Conservation (phyloP, 345 rosid species). For the Dimocarpus longan region DNA sequence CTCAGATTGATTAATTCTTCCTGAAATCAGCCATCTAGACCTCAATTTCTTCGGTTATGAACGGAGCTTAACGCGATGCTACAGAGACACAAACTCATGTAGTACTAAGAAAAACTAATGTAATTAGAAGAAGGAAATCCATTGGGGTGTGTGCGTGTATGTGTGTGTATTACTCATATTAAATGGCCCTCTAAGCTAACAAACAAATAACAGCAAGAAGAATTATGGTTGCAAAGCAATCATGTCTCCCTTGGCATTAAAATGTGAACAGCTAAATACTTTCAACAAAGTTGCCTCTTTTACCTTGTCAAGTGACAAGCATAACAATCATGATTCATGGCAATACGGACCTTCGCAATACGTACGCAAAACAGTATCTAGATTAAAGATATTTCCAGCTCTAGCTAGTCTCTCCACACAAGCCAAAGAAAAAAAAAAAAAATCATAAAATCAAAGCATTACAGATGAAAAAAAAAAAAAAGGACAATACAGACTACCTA, state of each 20-base stretch:
- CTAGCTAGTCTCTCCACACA: neutral
- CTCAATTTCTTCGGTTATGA: neutral
- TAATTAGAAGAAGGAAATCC: neutral
- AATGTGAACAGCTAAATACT: conserved; percentile 11
- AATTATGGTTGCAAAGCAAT: neutral
- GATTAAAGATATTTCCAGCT: neutral
- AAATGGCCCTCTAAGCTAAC: neutral
- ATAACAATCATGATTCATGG: neutral
- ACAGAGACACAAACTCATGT: neutral
- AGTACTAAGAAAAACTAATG: neutral
- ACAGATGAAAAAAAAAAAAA: too few species aligned
- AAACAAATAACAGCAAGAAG: neutral
- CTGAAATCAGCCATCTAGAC: neutral
- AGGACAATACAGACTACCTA: too few species aligned
- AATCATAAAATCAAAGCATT: too few species aligned
- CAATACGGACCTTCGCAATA: neutral
- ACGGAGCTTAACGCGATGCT: neutral
- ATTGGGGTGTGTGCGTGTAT: too few species aligned
- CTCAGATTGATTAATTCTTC: neutral
- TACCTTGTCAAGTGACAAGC: neutral
- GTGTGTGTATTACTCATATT: too few species aligned
- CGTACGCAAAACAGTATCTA: neutral
- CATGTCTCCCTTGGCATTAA: neutral
- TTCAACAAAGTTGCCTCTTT: neutral
- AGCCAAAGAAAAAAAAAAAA: neutral